Evolutionary conservation across 768 basidiomycete genomes (phyloP), one percentile per base, ranked within the genome.

Genomic region (Crassisporium funariophilum): DNA sequence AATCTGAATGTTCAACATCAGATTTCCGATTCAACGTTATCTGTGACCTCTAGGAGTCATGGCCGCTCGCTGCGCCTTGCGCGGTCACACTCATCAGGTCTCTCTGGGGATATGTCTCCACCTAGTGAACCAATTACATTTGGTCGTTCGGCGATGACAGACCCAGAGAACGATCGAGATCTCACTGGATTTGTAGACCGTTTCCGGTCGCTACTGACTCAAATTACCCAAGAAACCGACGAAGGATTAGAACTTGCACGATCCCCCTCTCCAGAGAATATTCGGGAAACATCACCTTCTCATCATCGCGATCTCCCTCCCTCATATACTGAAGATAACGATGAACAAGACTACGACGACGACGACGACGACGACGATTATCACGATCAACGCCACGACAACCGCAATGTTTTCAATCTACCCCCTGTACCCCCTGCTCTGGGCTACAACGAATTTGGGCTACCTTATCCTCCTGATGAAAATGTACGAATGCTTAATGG

Each of bases 401-500:
- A 46, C 16, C 44, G 36, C 21, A 57, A 53, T 54, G 44, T 54
- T 38, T 60, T 54, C 47, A 56, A 57, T 37, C 59, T 56, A 24
- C 63, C 61, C 12, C 61, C 60, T 1, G 29, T 63, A 5, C 60
- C 68, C 10, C 61, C 61, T 5, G 49, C 63, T 10, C 57, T 75
- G 27, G 71, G 71, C 0, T 75, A 74, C 51, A 74, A 79, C 57
- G 78, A 79, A 51, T 76, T 75, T 38, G 75, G 73, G 2, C 61
- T 66, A 19, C 74, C 74, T 3, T 75, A 74, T 54, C 69, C 70
- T 15, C 69, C 73, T 16, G 79, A 79, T 29, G 73, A 77, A 46
- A 73, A 77, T 43, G 69, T 88, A 22, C 75, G 74, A 5, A 73
- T 90, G 39, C 68, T 91, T 45, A 84, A 86, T 43, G 72, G 77